phyloP scores from a whole-genome alignment of 306 rosid species.

The Prunus armeniaca region DNA sequence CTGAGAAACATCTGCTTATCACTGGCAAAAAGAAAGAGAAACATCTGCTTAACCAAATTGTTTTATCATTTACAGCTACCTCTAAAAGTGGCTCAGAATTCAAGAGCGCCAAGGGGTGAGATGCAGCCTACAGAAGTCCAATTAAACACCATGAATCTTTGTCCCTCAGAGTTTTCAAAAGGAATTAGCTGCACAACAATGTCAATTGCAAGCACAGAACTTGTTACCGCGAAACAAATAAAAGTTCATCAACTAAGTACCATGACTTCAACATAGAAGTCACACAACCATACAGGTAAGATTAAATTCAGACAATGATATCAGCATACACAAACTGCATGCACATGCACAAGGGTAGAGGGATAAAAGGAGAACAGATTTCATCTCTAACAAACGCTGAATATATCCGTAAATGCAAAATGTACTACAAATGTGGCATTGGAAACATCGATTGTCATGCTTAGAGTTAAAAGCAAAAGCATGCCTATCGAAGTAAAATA shows the following conservation, averaged over 20 bases:
- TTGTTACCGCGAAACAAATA: not conserved
- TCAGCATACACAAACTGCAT: not conserved
- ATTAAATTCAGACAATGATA: not conserved
- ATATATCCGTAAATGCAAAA: not conserved
- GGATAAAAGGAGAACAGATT: not conserved
- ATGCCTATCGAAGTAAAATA: not conserved
- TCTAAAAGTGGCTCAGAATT: no score
- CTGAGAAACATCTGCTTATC: no score
- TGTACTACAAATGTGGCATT: not conserved
- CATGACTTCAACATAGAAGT: not conserved
- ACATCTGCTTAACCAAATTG: no score
- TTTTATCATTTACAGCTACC: no score
- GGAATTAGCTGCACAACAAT: not conserved
- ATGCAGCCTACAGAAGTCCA: no score
- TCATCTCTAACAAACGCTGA: not conserved
- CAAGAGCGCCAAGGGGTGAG: no score
- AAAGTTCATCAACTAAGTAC: not conserved
- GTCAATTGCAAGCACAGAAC: not conserved
- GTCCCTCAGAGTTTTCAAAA: not conserved
- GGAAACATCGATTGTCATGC: not conserved
- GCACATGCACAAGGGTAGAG: not conserved
- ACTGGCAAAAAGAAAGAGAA: no score
- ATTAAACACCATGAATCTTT: not conserved
- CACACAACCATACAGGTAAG: not conserved
- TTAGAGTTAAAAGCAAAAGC: not conserved